Evolutionary conservation across 768 basidiomycete genomes (phyloP), one percentile per base, ranked within the genome.

Genomic region (Chiua virens): DNA sequence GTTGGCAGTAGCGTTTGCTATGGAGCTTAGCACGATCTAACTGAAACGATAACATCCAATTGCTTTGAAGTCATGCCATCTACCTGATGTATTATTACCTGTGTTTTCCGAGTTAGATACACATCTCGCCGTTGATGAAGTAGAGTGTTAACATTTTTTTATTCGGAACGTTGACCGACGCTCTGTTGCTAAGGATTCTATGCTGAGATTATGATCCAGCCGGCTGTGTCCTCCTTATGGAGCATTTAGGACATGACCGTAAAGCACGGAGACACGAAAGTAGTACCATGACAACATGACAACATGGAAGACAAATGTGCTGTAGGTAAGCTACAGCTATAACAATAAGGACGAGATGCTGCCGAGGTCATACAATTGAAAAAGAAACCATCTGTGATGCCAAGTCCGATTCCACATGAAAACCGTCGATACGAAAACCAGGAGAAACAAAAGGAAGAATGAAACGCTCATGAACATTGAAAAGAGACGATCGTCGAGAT

Each of bases 1-100:
- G 73, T 74, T 92, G 47, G 87, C 85, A 34, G 83, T 87, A 23
- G 89, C 86, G 2, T 89, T 86, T 64, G 87, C 82, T 10, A 79
- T 91, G 55, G 90, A 92, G 66, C 76, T 92, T 27, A 82, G 82
- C 73, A 70, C 83, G 70, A 1, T 63, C 13, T 64, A 34, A 32
- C 17, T 15, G 15, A 28, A 17, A 6, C n/a, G 3, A 8, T 22
- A 14, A 30, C 3, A 30, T 30, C 30, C 5, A 30, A 14, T 10
- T 30, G 14, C 30, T 36, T 22, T 17, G 39, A 4, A 2, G 11
- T 41, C 18, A 25, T 9, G 3, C 10, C 5, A 10, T 22, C 17
- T 37, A 37, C 8, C 11, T 8, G 2, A 21, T 43, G 57, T 48
- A 30, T n/a, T n/a, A n/a, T n/a, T n/a, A n/a, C n/a, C n/a, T n/a